A percentile compares a stretch with the other conserved stretches of the same genome.
These are phyloP conservation scores for Solanum rostratum DNA, from an alignment of 257 asterid species.

Conservation along the genomic window DNA sequence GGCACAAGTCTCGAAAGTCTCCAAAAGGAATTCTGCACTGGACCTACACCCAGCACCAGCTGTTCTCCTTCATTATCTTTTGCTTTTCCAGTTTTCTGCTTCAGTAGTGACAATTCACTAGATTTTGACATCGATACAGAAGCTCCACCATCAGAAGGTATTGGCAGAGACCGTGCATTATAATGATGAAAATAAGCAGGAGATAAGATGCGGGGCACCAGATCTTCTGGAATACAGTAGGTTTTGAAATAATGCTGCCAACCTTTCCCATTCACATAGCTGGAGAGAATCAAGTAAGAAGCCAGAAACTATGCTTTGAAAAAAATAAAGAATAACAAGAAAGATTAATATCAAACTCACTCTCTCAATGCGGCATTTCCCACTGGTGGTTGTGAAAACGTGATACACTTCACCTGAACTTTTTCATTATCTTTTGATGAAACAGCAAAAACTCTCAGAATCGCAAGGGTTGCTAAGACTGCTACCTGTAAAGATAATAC, in stretches of 20 bases:
- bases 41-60: slow-evolving; percentile 95
- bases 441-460: slow-evolving; percentile 75
- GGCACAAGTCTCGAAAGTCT: slow-evolving; percentile 97
- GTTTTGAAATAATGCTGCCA: slow-evolving; percentile 88
- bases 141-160: slow-evolving; percentile 30
- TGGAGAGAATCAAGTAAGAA: slow-evolving; percentile 21
- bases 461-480: slow-evolving; percentile 90
- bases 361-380: slow-evolving; percentile 97
- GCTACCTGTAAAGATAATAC: slow-evolving; percentile 57
- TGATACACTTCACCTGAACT: slow-evolving; percentile 87
- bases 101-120: slow-evolving; percentile 23
- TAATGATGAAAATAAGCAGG: slow-evolving; percentile 99
- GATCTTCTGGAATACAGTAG: slow-evolving; percentile 96
- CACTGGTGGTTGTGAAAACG: slow-evolving; percentile 99
- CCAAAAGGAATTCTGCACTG: slow-evolving; percentile 93
- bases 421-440: slow-evolving; percentile 76
- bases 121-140: slow-evolving; percentile 29
- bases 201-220: slow-evolving; percentile 95
- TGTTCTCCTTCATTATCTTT: slow-evolving; percentile 75
- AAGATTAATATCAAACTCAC: slow-evolving; percentile 27
- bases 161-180: slow-evolving; percentile 36
- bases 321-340: neutral
- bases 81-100: slow-evolving; percentile 37
- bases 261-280: slow-evolving; percentile 84
- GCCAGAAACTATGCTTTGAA: neutral